Evolutionary conservation across 208 protist species (phyloP).

Genomic region (Trypanosomatidae sp.): DNA sequence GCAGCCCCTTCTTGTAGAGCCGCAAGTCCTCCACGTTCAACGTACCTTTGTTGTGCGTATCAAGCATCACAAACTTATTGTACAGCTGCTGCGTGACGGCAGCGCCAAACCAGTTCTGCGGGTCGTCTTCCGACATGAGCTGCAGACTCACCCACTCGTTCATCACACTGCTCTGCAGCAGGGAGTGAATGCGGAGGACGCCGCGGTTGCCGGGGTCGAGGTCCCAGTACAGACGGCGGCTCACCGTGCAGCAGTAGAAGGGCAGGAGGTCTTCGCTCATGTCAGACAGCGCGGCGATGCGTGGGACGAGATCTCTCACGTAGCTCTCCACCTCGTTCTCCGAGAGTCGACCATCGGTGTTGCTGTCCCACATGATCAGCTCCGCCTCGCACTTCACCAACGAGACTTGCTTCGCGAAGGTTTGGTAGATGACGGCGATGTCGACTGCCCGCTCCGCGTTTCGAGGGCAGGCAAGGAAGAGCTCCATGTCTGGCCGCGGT

Average conservation of each 20-base stretch:
- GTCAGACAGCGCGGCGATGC: slow-evolving; percentile 79
- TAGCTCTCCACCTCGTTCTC: slow-evolving; percentile 91
- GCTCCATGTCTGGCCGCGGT: slow-evolving; percentile 51
- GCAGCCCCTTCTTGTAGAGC: slow-evolving; percentile 91
- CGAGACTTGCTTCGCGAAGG: slow-evolving; percentile 84
- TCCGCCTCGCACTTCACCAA: slow-evolving; percentile 83
- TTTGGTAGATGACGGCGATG: slow-evolving; percentile 56
- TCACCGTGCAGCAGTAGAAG: slow-evolving; percentile 92
- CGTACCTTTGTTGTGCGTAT: slow-evolving; percentile 81
- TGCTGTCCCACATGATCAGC: slow-evolving; percentile 83
- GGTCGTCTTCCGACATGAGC: slow-evolving; percentile 74
- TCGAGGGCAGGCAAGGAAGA: slow-evolving; percentile 75
- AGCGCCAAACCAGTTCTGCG: slow-evolving; percentile 81
- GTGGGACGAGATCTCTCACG: slow-evolving; percentile 71
- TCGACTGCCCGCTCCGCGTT: slow-evolving; percentile 55
- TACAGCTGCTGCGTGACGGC: slow-evolving; percentile 78
- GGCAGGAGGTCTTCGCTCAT: no score
- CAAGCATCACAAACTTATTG: slow-evolving; percentile 87
- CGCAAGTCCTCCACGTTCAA: slow-evolving; percentile 80
- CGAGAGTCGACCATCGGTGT: slow-evolving; percentile 82
- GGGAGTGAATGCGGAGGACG: slow-evolving; percentile 70
- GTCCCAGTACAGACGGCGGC: slow-evolving; percentile 90
- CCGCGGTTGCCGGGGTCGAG: slow-evolving; percentile 79
- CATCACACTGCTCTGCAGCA: slow-evolving; percentile 82
- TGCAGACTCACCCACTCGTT: slow-evolving; percentile 90